Evolutionary conservation across 352 stramenopile genomes (phyloP).

Genomic region (Hyaloperonospora arabidopsidis): DNA sequence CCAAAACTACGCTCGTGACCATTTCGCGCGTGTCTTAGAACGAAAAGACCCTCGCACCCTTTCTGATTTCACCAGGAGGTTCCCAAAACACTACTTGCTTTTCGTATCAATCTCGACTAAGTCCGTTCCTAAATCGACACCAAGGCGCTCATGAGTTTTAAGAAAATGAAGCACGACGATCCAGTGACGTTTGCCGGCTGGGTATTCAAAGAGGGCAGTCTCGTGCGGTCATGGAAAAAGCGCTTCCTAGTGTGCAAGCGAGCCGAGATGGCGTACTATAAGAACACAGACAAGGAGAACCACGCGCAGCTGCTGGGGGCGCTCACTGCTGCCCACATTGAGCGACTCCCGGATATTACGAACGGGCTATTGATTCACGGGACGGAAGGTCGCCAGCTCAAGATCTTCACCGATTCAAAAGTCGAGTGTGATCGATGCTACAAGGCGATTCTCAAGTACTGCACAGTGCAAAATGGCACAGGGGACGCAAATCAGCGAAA

Average conservation of each 20-base stretch:
- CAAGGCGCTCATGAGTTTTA: no score
- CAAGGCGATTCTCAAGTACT: slow-evolving; percentile 49
- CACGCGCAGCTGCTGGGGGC: slow-evolving; percentile 60
- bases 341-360: slow-evolving; percentile 56
- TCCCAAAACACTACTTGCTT: no score
- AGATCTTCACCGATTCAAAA: slow-evolving; percentile 75
- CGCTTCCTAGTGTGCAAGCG: slow-evolving; percentile 75
- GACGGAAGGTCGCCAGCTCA: slow-evolving; percentile 59
- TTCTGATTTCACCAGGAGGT: no score
- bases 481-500: slow-evolving; percentile 25
- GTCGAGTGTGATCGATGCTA: slow-evolving; percentile 66
- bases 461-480: slow-evolving; percentile 28
- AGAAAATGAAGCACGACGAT: slow-evolving; percentile 34
- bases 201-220: slow-evolving; percentile 72
- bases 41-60: no score
- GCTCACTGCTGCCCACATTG: slow-evolving; percentile 60
- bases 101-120: no score
- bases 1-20: no score
- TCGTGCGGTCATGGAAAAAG: slow-evolving; percentile 82
- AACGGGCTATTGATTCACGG: slow-evolving; percentile 64
- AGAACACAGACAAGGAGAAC: slow-evolving; percentile 57
- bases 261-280: slow-evolving; percentile 73
- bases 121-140: no score
- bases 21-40: no score
- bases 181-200: slow-evolving; percentile 65